Evolutionary conservation across 2,329 filamentous ascomycete species (phyloP).

Genomic region (Penicillium sp.): DNA sequence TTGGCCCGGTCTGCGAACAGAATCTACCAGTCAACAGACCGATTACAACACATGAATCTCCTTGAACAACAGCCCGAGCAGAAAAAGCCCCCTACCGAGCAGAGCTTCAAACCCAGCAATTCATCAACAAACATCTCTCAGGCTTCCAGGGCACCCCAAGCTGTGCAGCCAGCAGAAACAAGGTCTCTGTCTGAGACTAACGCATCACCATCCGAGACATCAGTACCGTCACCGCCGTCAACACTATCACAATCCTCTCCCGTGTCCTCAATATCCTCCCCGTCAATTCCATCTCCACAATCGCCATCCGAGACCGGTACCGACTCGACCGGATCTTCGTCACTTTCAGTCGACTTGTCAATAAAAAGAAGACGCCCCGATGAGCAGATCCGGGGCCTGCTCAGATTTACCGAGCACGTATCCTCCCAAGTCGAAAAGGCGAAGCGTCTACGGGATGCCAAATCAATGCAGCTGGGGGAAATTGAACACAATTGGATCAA

Average conservation of each 20-base stretch:
- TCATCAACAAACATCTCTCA: not conserved
- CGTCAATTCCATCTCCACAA: not conserved
- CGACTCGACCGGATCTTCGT: not conserved
- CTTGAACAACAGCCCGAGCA: not conserved
- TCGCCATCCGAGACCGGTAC: conserved; percentile 1
- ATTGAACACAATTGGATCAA: conserved; percentile 30
- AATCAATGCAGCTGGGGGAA: conserved; percentile 16
- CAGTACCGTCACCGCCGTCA: not conserved
- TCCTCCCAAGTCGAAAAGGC: conserved; percentile 5
- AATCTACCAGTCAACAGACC: conserved; percentile 16
- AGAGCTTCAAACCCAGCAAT: not conserved
- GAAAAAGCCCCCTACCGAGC: not conserved
- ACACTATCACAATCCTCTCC: not conserved
- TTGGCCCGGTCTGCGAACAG: conserved; percentile 12
- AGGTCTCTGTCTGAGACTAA: not conserved
- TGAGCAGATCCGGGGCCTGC: conserved; percentile 11
- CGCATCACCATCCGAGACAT: not conserved
- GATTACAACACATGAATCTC: conserved; percentile 7
- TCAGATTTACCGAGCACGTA: conserved; percentile 10
- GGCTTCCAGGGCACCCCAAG: not conserved
- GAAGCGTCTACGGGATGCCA: conserved; percentile 12
- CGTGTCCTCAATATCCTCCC: conserved; percentile 2
- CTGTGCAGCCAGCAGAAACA: not conserved
- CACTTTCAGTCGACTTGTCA: conserved; percentile 3
- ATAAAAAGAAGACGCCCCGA: conserved; percentile 10